These are phyloP conservation scores for Tephrocybe sp. DNA, from an alignment of 768 basidiomycete genomes.

Conservation along the genomic window DNA sequence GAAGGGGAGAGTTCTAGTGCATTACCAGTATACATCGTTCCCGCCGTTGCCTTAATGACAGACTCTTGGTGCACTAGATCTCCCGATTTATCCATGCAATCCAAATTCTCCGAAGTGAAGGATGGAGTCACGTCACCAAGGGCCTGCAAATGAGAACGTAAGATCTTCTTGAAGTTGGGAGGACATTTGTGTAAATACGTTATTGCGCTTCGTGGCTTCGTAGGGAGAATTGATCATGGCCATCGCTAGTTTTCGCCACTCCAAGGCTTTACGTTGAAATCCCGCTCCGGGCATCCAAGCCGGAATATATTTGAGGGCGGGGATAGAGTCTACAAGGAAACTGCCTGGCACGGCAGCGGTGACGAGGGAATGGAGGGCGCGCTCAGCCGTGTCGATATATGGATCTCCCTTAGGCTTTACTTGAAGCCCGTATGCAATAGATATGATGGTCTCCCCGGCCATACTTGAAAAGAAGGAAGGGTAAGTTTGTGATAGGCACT, in stretches of 20 bases:
- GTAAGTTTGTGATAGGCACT: background rate
- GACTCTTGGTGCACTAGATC: constrained; percentile 17
- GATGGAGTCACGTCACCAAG: constrained; percentile 21
- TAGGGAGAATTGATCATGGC: constrained; percentile 25
- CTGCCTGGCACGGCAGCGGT: constrained; percentile 24
- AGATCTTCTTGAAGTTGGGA: too few relatives aligned
- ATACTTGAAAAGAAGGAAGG: constrained; percentile 3
- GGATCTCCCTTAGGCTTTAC: constrained; percentile 31
- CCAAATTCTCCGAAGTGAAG: constrained; percentile 18
- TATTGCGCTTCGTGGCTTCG: constrained; percentile 11
- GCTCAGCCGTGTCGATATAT: constrained; percentile 31
- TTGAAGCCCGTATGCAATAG: constrained; percentile 35
- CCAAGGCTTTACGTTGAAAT: constrained; percentile 32
- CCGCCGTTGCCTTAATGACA: constrained; percentile 21
- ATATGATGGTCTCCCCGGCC: constrained; percentile 27
- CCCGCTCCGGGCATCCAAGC: constrained; percentile 33
- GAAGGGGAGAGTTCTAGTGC: background rate
- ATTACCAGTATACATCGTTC: constrained; percentile 25
- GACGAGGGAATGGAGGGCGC: constrained; percentile 26
- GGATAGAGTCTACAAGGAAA: constrained; percentile 32
- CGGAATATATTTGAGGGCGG: constrained; percentile 32
- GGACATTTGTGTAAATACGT: constrained; percentile 8
- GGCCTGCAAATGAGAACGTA: constrained; percentile 2
- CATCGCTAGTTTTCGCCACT: constrained; percentile 18
- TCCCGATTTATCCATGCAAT: constrained; percentile 14